A percentile compares a stretch with the other conserved stretches of the same genome.
These are phyloP conservation scores for Chalciporus sp. DNA, from an alignment of 1,284 basidiomycete species.

Conservation along the genomic window DNA sequence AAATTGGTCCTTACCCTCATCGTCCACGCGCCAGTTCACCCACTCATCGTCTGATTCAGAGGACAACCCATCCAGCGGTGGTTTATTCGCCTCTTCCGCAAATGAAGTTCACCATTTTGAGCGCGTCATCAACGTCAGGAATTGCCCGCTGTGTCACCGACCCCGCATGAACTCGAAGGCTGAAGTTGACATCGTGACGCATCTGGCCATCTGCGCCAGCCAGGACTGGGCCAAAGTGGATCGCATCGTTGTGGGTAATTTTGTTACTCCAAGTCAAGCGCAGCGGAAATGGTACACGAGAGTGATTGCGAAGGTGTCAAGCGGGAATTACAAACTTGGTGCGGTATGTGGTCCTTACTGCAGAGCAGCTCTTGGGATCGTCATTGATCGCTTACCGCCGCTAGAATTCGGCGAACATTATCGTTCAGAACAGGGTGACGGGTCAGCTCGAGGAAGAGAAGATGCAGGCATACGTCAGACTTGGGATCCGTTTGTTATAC, in stretches of 20 bases:
- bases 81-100: conserved; percentile 1
- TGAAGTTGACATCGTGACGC: conserved; percentile 92
- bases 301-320: conserved; percentile 81
- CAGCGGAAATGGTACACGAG: conserved; percentile 97
- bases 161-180: conserved; percentile 83
- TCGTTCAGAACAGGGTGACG: conserved; percentile 89
- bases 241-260: conserved; percentile 90
- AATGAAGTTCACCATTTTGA: conserved; percentile 62
- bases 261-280: conserved; percentile 93
- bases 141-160: conserved; percentile 92
- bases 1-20: conserved; percentile 11
- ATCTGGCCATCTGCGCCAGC: conserved; percentile 92
- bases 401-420: conserved; percentile 95
- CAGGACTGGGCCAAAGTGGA: conserved; percentile 91
- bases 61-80: conserved; percentile 32
- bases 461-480: conserved; percentile 93
- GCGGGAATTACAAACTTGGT: conserved; percentile 87
- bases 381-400: neutral
- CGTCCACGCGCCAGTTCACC: conserved; percentile 33
- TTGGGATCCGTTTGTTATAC: conserved; percentile 92
- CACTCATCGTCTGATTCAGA: conserved; percentile 49
- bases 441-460: conserved; percentile 97
- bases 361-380: neutral
- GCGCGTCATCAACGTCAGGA: conserved; percentile 92
- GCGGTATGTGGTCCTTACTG: conserved; percentile 55